phyloP scores from a whole-genome alignment of 164 flowering plant species.

The Stephania japonica region DNA sequence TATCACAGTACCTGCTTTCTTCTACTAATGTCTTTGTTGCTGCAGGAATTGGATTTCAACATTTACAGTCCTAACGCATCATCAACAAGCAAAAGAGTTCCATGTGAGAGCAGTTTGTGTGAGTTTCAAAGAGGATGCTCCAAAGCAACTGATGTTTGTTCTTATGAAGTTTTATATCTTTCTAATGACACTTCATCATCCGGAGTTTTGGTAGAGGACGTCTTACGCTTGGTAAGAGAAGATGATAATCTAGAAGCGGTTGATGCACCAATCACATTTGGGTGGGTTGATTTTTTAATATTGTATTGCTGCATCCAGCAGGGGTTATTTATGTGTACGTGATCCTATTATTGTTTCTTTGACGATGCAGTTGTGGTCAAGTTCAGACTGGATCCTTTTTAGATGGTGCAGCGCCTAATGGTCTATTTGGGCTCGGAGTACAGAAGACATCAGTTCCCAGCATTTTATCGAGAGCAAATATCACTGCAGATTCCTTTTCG shows the following conservation, averaged over 20 bases:
- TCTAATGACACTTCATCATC: slow-evolving; percentile 62
- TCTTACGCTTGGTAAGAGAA: slow-evolving; percentile 59
- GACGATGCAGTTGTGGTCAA: slow-evolving; percentile 68
- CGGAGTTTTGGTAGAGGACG: slow-evolving; percentile 76
- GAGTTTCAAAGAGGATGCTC: slow-evolving; percentile 33
- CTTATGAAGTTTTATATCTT: slow-evolving; percentile 57
- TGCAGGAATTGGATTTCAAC: slow-evolving; percentile 40
- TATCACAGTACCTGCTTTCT: not conserved
- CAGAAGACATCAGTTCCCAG: slow-evolving; percentile 71
- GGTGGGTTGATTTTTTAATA: slow-evolving; percentile 37
- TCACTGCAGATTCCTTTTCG: slow-evolving; percentile 73
- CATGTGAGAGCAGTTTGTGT: slow-evolving; percentile 58
- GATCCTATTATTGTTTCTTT: slow-evolving; percentile 5
- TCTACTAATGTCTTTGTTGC: not conserved
- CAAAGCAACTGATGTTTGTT: slow-evolving; percentile 32
- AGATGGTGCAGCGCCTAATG: slow-evolving; percentile 72
- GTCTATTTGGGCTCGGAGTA: slow-evolving; percentile 87
- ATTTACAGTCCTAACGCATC: slow-evolving; percentile 74
- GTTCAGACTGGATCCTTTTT: slow-evolving; percentile 73
- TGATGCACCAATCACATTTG: slow-evolving; percentile 57
- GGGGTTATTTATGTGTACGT: not conserved
- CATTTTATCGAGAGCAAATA: slow-evolving; percentile 57
- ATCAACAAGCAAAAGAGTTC: slow-evolving; percentile 48
- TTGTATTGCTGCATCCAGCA: not conserved
- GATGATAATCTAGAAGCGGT: slow-evolving; percentile 31